Evolutionary conservation across 176 grass and related monocot species (phyloP).

Genomic region (Puya raimondii): DNA sequence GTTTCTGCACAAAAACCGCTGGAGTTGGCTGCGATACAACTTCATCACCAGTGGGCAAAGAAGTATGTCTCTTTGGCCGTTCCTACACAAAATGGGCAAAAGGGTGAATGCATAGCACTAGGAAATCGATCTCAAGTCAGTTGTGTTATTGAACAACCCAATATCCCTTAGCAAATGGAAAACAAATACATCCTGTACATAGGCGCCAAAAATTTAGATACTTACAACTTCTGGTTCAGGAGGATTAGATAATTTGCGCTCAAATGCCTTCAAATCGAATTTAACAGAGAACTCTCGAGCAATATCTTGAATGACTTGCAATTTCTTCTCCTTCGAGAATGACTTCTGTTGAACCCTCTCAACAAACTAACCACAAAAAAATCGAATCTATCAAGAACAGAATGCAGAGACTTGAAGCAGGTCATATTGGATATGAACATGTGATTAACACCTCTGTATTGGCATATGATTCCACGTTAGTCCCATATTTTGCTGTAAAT

Average conservation of each 20-base stretch:
- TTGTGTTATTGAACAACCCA: background rate
- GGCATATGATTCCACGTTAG: conserved; percentile 54
- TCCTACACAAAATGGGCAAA: conserved; percentile 20
- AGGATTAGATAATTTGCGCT: conserved; percentile 35
- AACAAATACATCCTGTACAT: background rate
- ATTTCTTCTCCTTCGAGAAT: conserved; percentile 76
- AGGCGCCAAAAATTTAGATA: background rate
- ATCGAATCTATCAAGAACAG: conserved; percentile 20
- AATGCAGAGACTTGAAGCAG: conserved; percentile 10
- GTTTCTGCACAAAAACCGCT: conserved; percentile 2
- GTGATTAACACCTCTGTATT: conserved; percentile 54
- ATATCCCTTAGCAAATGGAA: background rate
- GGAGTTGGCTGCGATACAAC: conserved; percentile 7
- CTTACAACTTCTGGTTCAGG: conserved; percentile 44
- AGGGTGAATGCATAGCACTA: background rate
- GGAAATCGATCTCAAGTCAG: background rate
- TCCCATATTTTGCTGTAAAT: conserved; percentile 70
- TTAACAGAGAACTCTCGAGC: conserved; percentile 62
- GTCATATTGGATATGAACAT: conserved; percentile 12
- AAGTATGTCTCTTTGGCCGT: conserved; percentile 7
- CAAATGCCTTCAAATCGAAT: conserved; percentile 44
- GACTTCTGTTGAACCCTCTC: conserved; percentile 64
- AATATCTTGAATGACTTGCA: conserved; percentile 58
- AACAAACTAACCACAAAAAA: conserved; percentile 57
- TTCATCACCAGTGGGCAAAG: conserved; percentile 6